A percentile compares a stretch with the other conserved stretches of the same genome.
These are phyloP conservation scores for Parietaria judaica DNA, from an alignment of 306 rosid genomes.

Conservation along the genomic window DNA sequence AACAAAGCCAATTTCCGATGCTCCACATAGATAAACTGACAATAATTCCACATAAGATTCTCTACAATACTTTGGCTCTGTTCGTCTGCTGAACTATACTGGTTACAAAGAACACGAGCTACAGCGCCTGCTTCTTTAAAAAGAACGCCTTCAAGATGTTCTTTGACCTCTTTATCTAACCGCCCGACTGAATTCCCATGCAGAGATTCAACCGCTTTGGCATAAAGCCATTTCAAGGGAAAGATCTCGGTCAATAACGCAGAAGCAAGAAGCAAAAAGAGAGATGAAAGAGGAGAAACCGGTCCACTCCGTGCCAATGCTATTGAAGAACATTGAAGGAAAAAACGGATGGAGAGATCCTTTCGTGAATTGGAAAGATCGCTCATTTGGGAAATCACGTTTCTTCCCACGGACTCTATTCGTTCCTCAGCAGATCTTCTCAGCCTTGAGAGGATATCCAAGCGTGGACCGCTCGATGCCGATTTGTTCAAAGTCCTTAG, in stretches of 20 bases:
- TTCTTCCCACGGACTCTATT: slow-evolving; percentile 42
- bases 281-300: slow-evolving; percentile 43
- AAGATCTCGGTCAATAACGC: slow-evolving; percentile 61
- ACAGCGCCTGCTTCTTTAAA: slow-evolving; percentile 83
- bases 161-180: slow-evolving; percentile 40
- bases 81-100: slow-evolving; percentile 54
- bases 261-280: slow-evolving; percentile 51
- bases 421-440: slow-evolving; percentile 40
- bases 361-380: slow-evolving; percentile 9
- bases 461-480: slow-evolving; percentile 26
- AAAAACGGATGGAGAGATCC: slow-evolving; percentile 33
- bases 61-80: slow-evolving; percentile 53
- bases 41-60: slow-evolving; percentile 66
- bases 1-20: slow-evolving; percentile 50
- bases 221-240: slow-evolving; percentile 55
- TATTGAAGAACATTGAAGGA: slow-evolving; percentile 55
- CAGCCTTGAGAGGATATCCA: slow-evolving; percentile 30
- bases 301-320: slow-evolving; percentile 60
- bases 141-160: slow-evolving; percentile 46
- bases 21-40: slow-evolving; percentile 51
- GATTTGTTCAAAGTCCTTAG: slow-evolving; percentile 43
- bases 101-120: slow-evolving; percentile 63
- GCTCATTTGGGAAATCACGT: slow-evolving; percentile 29
- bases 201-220: slow-evolving; percentile 27
- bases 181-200: slow-evolving; percentile 20